phyloP scores from a whole-genome alignment of 176 grass and related monocot species.

The Aegilops tauschii region DNA sequence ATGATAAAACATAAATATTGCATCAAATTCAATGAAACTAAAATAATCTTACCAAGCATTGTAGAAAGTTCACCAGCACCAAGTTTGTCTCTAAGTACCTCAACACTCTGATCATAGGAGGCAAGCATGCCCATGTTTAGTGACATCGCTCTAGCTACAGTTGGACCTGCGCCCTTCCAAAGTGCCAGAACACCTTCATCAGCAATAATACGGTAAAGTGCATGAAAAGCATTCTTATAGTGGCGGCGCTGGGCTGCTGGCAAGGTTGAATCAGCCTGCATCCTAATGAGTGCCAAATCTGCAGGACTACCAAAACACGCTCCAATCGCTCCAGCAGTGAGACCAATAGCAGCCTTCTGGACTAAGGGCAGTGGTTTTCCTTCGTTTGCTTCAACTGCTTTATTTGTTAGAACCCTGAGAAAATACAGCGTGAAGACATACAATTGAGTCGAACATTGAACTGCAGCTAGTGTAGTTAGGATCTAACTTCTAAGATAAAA shows the following conservation, averaged over 20 bases:
- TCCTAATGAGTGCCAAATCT: conserved; percentile 87
- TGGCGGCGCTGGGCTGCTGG: conserved; percentile 66
- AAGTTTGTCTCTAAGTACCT: conserved; percentile 77
- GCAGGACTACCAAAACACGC: conserved; percentile 81
- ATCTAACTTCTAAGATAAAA: not conserved
- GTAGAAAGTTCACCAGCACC: conserved; percentile 80
- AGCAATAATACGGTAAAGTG: conserved; percentile 65
- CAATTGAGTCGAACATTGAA: not conserved
- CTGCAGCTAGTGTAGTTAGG: not conserved
- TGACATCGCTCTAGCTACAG: conserved; percentile 88
- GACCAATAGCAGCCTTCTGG: conserved; percentile 83
- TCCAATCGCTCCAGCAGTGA: conserved; percentile 89
- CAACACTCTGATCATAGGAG: conserved; percentile 89
- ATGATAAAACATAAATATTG: not conserved
- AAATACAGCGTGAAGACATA: not conserved
- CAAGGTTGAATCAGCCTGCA: conserved; percentile 95
- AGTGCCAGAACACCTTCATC: conserved; percentile 93
- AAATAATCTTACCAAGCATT: conserved; percentile 59
- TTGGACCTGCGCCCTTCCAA: conserved; percentile 94
- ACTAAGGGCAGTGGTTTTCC: conserved; percentile 81
- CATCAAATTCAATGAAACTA: not conserved
- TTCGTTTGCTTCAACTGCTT: conserved; percentile 92
- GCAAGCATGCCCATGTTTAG: conserved; percentile 98
- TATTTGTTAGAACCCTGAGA: conserved; percentile 85
- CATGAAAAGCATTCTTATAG: conserved; percentile 94